phyloP scores from a whole-genome alignment of 768 basidiomycete species.

The Chalciporus pseudorubinellus region DNA sequence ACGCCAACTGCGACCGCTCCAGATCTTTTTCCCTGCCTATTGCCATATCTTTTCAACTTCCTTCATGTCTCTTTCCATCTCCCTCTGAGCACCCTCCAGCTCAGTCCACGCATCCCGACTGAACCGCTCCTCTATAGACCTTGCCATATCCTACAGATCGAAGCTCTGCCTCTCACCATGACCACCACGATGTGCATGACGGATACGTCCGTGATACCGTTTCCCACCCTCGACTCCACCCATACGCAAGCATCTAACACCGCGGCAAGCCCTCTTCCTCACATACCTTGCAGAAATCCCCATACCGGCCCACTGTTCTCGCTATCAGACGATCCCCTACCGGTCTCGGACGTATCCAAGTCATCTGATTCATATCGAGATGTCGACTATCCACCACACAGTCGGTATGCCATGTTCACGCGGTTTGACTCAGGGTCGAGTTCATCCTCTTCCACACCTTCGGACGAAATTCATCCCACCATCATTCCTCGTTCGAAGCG shows the following conservation, averaged over 20 bases:
- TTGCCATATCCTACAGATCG: neutral
- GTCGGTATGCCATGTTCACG: neutral
- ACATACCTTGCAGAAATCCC: constrained; percentile 53
- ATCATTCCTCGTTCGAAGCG: constrained; percentile 39
- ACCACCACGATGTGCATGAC: constrained; percentile 24
- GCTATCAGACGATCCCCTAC: constrained; percentile 15
- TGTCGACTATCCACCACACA: constrained; percentile 4
- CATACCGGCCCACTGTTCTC: constrained; percentile 7
- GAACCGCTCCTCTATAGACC: neutral
- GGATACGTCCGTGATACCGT: constrained; percentile 27
- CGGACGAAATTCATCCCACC: constrained; percentile 36
- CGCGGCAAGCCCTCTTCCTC: constrained; percentile 60
- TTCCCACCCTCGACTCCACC: constrained; percentile 21
- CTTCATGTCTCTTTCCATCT: too few relatives aligned
- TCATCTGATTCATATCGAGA: constrained; percentile 2
- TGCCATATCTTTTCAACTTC: too few relatives aligned
- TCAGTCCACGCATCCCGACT: neutral
- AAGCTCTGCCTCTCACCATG: constrained; percentile 11
- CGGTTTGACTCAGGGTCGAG: constrained; percentile 31
- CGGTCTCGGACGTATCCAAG: constrained; percentile 5
- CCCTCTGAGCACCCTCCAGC: constrained; percentile 2
- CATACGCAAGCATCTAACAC: constrained; percentile 45
- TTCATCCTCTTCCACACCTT: constrained; percentile 38
- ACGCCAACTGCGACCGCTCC: neutral
- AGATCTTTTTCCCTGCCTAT: too few relatives aligned